Percentiles rank a stretch among this genome's conserved stretches.
phyloP scores from a whole-genome alignment of 148 eudicot genomes.

The Rheum nobile region DNA sequence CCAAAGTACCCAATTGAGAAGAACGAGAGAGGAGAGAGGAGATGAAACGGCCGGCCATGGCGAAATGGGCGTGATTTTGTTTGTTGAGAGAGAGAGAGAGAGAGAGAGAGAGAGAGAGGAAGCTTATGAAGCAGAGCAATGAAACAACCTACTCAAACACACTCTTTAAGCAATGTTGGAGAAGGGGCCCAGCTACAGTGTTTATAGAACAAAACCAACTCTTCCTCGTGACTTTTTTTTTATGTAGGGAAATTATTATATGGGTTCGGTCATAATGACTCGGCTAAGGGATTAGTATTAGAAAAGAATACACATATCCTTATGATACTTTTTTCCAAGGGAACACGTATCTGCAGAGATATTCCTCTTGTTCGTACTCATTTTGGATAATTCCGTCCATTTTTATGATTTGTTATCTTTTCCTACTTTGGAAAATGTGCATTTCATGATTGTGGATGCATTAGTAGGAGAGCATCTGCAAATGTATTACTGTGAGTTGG shows the following conservation, averaged over 20 bases:
- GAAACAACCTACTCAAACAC: neutral
- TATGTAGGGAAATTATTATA: no score
- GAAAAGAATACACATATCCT: no score
- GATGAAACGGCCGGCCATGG: conserved; percentile 7
- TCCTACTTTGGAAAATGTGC: neutral
- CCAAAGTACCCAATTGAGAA: neutral
- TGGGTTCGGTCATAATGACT: no score
- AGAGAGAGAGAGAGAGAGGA: neutral
- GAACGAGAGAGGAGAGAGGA: neutral
- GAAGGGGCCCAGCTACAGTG: neutral
- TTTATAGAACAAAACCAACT: neutral
- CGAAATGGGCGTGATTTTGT: neutral
- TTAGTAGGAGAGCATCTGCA: neutral
- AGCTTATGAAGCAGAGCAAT: neutral
- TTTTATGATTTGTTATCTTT: no score
- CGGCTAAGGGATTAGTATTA: no score
- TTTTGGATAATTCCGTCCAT: neutral
- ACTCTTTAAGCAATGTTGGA: neutral
- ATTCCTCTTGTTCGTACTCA: no score
- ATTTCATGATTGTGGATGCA: neutral
- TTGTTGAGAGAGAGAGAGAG: neutral
- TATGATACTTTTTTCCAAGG: no score
- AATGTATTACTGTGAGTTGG: neutral
- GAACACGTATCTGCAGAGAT: no score
- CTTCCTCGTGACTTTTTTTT: neutral